Evolutionary conservation across 2,329 filamentous ascomycete species (phyloP), one percentile per base, ranked within the genome.

Genomic region (Pseudocercospora cruenta): DNA sequence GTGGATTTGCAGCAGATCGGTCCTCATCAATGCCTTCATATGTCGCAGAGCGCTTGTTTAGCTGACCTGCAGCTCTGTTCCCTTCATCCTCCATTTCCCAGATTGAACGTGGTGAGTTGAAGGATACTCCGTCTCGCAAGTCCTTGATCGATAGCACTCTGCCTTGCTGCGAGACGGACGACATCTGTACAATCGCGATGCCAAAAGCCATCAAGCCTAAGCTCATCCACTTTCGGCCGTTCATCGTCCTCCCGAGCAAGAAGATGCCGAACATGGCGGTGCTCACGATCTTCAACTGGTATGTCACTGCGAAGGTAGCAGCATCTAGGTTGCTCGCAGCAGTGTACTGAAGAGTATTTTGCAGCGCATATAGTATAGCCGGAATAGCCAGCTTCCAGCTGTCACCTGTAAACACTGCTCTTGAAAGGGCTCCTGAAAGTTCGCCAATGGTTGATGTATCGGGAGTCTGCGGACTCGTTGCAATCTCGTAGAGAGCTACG

Each of bases 371-470:
- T 1, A 98, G 84, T 4, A 88, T 85, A 3, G 94, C 95, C 0
- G 94, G 95, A 49, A 98, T 89, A 8, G 92, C 93, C 69, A 99
- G 82, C 79, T 97, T 97, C 94, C 94, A 98, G 71, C 93, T 93
- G 76, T 98, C 95, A 9, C 91, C 90, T 0, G 91, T 90, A 76
- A 98, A 96, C 16, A 97, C 91, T 31, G 89, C 88, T 72, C 87
- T 89, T 75, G 90, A 91, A 24, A 98, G 87, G 74, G 93, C 90
- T 73, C 89, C 86, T 75, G 96, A 92, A 19, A 97, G 84, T 36
- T 72, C 72, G 59, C 71, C 64, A 4, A 72, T 70, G 24, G 75
- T 75, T 1, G 92, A 88, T 0, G 92, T 92, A 21, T 90, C 90
- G 1, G 93, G 91, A 33, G 91, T 91, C 7, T 93, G 88, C 5